These are phyloP conservation scores for Pseudozyma hubeiensis DNA, from an alignment of 1,284 basidiomycete species.

Conservation along the genomic window DNA sequence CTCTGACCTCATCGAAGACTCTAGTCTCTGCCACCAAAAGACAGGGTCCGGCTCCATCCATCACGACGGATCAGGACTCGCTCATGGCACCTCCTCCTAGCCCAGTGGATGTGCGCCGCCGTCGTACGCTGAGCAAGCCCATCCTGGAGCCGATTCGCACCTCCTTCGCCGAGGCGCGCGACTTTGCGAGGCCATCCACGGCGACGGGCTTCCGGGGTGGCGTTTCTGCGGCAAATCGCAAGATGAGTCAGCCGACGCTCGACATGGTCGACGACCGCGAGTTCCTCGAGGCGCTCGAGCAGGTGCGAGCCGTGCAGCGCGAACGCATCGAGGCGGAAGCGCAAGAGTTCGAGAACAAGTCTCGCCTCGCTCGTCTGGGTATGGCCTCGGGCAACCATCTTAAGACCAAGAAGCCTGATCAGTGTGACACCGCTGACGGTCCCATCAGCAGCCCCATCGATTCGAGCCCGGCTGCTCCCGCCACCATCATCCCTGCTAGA, in stretches of 20 bases:
- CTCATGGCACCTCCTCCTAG: not conserved
- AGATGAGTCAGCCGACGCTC: constrained; percentile 61
- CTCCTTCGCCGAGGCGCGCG: constrained; percentile 9
- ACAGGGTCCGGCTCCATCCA: not conserved
- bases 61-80: not conserved
- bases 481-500: not conserved
- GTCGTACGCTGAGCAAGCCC: constrained; percentile 30
- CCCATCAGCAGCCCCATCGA: not conserved
- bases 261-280: constrained; percentile 62
- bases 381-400: constrained; percentile 36
- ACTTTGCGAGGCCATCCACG: constrained; percentile 20
- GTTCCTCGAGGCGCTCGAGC: constrained; percentile 61
- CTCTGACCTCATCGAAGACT: not conserved
- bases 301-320: constrained; percentile 52
- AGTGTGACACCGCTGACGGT: no score
- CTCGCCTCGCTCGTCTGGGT: constrained; percentile 29
- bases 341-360: constrained; percentile 34
- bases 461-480: not conserved
- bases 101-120: constrained; percentile 12
- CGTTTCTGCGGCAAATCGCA: constrained; percentile 31
- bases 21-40: not conserved
- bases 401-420: constrained; percentile 24
- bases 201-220: constrained; percentile 34
- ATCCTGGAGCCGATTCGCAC: constrained; percentile 30
- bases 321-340: constrained; percentile 50